Evolutionary conservation across 1,284 basidiomycete genomes (phyloP).

Genomic region (Albatrellus sp.): DNA sequence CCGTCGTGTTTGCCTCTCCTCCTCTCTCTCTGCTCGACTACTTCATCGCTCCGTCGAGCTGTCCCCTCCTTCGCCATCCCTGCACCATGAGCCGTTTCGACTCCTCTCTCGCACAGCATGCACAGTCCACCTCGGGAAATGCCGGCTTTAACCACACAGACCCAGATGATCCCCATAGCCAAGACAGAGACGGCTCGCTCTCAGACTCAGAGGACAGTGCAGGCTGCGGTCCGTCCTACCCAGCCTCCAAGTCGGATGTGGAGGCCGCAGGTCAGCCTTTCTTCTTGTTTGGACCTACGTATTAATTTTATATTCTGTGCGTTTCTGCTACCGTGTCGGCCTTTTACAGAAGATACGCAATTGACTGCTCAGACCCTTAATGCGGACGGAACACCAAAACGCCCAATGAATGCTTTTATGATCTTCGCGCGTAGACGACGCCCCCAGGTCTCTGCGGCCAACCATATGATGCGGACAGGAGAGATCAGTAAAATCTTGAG

Average conservation of each 20-base stretch:
- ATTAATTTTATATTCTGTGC: background rate
- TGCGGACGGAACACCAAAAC: slow-evolving; percentile 72
- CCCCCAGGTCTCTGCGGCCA: slow-evolving; percentile 69
- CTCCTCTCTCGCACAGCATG: slow-evolving; percentile 6
- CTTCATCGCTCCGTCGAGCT: slow-evolving; percentile 2
- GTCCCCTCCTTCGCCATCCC: slow-evolving; percentile 1
- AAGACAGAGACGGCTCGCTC: slow-evolving; percentile 7
- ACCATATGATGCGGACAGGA: slow-evolving; percentile 75
- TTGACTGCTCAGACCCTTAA: slow-evolving; percentile 69
- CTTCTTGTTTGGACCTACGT: background rate
- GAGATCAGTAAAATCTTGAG: slow-evolving; percentile 76
- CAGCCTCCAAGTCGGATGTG: slow-evolving; percentile 4
- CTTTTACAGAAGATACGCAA: slow-evolving; percentile 31
- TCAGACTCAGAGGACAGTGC: slow-evolving; percentile 10
- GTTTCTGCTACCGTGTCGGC: background rate
- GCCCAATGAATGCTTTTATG: slow-evolving; percentile 86
- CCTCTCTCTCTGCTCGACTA: slow-evolving; percentile 6
- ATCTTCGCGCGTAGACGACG: slow-evolving; percentile 73
- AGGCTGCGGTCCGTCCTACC: slow-evolving; percentile 2
- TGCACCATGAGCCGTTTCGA: slow-evolving; percentile 10
- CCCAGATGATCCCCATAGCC: slow-evolving; percentile 6
- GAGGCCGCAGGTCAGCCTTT: slow-evolving; percentile 6
- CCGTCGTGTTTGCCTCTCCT: slow-evolving; percentile 1
- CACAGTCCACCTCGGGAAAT: slow-evolving; percentile 7
- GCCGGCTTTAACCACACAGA: background rate